Evolutionary conservation across 257 asterid genomes (phyloP).

Genomic region (Vinca minor): DNA sequence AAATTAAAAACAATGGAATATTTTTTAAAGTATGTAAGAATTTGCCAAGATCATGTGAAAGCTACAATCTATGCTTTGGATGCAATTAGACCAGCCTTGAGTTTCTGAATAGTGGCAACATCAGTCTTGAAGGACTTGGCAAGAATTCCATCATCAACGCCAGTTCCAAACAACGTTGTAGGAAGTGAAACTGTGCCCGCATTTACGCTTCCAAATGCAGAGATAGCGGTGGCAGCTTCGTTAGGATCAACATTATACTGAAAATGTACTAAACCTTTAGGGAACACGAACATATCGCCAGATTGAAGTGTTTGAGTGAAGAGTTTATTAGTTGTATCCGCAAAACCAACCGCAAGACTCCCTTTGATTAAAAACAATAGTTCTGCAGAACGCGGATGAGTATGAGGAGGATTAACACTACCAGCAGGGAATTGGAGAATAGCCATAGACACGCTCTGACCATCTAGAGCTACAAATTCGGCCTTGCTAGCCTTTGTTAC

Average conservation of each 20-base stretch:
- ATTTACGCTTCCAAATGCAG: slow-evolving; percentile 18
- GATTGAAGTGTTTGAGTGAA: slow-evolving; percentile 29
- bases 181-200: slow-evolving; percentile 38
- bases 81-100: slow-evolving; percentile 15
- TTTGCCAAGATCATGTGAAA: too few species aligned
- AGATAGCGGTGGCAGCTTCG: slow-evolving; percentile 18
- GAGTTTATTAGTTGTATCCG: slow-evolving; percentile 27
- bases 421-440: slow-evolving; percentile 24
- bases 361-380: slow-evolving; percentile 29
- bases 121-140: slow-evolving; percentile 34
- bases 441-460: slow-evolving; percentile 35
- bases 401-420: slow-evolving; percentile 40
- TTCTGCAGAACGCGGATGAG: slow-evolving; percentile 47
- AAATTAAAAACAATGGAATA: too few species aligned
- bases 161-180: slow-evolving; percentile 19
- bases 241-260: slow-evolving; percentile 32
- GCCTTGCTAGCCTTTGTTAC: slow-evolving; percentile 26
- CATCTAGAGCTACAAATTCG: slow-evolving; percentile 34
- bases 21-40: too few species aligned
- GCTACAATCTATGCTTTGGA: too few species aligned
- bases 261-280: slow-evolving; percentile 44
- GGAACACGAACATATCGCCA: slow-evolving; percentile 44
- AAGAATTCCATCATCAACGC: slow-evolving; percentile 23
- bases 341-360: slow-evolving; percentile 31
- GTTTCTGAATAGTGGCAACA: slow-evolving; percentile 13